Base-by-base conservation (phyloP, 441 rosid species). In the Erodium chrysanthum region DNA sequence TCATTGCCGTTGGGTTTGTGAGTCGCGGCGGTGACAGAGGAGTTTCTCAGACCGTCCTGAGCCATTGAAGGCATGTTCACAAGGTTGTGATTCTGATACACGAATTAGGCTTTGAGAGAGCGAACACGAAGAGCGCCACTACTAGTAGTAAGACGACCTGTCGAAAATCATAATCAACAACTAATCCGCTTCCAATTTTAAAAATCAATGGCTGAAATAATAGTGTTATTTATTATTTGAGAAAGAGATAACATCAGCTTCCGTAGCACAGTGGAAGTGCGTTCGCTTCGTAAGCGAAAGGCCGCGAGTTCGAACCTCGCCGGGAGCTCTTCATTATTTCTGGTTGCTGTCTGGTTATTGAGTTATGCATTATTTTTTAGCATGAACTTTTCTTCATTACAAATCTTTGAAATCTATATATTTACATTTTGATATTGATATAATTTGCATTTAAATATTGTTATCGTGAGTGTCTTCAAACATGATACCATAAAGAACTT, bases 201-300 rank as follows among this genome's bases (percentile, higher is more conserved):
- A 6, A 33, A 33, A 3, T 33, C 37, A 33, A 33, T 1, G 8
- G 35, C 35, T 1, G 5, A 31, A 31, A n/a, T n/a, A n/a, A n/a
- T n/a, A n/a, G n/a, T n/a, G n/a, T n/a, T n/a, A n/a, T n/a, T n/a
- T n/a, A n/a, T n/a, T n/a, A n/a, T n/a, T n/a, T 33, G 37, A 33
- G 0, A 33, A 8, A 33, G 37, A 5, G 37, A 6, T 2, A 10
- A 1, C 15, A 42, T 42, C n/a, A 14, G 62, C 62, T 58, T 58
- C 62, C 62, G 29, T 58, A 58, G 62, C 93, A 90, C 88, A 88
- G 93, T 92, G 98, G 98, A 86, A 92, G 87, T 92, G 98, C 90
- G 93, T 92, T 92, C 91, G 88, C 97, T 92, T 88, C 90, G 96
- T 90, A 88, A 92, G 96, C 86, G 93, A 92, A 86, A 90, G 97